Base-by-base conservation (phyloP, 352 stramenopile species). In the Blastocystis hominis region DNA sequence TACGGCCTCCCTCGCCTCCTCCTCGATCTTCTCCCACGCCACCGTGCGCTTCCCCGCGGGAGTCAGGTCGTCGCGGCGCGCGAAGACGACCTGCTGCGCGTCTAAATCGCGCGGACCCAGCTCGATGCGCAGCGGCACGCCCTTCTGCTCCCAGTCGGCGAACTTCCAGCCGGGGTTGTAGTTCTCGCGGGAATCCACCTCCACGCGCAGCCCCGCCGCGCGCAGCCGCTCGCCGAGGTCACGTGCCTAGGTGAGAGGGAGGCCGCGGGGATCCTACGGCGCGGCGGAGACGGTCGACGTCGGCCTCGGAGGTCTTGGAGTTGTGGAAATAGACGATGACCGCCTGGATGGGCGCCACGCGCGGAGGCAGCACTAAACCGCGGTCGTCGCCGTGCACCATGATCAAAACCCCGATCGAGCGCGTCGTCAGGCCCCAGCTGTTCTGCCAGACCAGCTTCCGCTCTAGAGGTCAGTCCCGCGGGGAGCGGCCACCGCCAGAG, bases 371-470 rank as follows among this genome's bases (percentile, higher is more conserved):
- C 36, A 99, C 96, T n/a, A 99, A 92, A 38, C 97, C 97, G 90
- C 97, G 97, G 92, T 99, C 95, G 91, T 99, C 97, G 68, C 96
- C 96, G 90, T 99, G 97, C 54, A 98, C 95, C 97, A 99, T 99
- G 86, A 99, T 94, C 94, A 98, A 98, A 5, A 99, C 96, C 90
- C 97, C 97, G 78, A 99, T 95, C 59, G 95, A 97, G 63, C 97
- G 94, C 20, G 97, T 99, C 7, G 96, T 99, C 68, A 99, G 94
- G 34, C 97, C 97, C 94, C 94, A 98, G 86, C 94, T 98, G 86
- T 97, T 99, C 91, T 99, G 97, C 94, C 96, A 99, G 56, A 94
- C 95, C 86, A 98, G 87, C 34, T 90, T 88, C 15, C 46, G 76
- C 46, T 86, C 80, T 50, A 72, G 17, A 5, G 3, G 4, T 86